Conservation (phyloP, 306 rosid species). For the Astragalus glycyphyllos region DNA sequence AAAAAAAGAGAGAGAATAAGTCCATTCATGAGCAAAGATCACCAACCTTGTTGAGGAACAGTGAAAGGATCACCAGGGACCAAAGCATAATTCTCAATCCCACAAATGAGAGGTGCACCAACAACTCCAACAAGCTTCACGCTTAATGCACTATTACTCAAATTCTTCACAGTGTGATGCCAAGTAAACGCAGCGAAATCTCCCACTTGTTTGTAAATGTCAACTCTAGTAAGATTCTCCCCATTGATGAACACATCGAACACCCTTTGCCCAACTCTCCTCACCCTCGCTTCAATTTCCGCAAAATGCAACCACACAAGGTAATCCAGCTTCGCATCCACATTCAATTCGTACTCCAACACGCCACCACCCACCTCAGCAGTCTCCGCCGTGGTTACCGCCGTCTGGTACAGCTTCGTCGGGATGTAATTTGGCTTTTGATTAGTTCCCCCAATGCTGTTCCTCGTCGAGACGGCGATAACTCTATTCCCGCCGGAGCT, state of each 20-base stretch:
- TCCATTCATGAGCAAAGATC: slow-evolving; percentile 6
- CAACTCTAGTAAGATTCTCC: slow-evolving; percentile 65
- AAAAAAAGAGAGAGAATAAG: slow-evolving; percentile 6
- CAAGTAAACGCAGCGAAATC: slow-evolving; percentile 74
- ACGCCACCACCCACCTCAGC: slow-evolving; percentile 48
- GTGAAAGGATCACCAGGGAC: slow-evolving; percentile 87
- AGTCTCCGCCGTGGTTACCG: slow-evolving; percentile 42
- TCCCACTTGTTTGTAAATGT: slow-evolving; percentile 75
- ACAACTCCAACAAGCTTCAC: slow-evolving; percentile 70
- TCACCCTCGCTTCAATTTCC: slow-evolving; percentile 72
- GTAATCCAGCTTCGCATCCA: slow-evolving; percentile 93
- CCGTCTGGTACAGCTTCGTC: slow-evolving; percentile 73
- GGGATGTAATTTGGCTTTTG: slow-evolving; percentile 78
- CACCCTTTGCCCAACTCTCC: slow-evolving; percentile 70
- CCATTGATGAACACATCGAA: slow-evolving; percentile 73
- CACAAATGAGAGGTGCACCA: slow-evolving; percentile 74
- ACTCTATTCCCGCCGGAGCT: background rate
- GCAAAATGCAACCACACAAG: slow-evolving; percentile 90
- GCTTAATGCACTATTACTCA: slow-evolving; percentile 63
- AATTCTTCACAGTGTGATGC: slow-evolving; percentile 72
- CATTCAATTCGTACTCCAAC: slow-evolving; percentile 65
- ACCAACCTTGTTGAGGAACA: slow-evolving; percentile 76
- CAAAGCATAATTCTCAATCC: slow-evolving; percentile 90
- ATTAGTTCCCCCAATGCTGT: slow-evolving; percentile 55
- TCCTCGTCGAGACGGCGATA: slow-evolving; percentile 49